Percentiles rank a stretch among this genome's conserved stretches.
phyloP scores from a whole-genome alignment of 1,284 basidiomycete species.

The Kwoniella shivajii region DNA sequence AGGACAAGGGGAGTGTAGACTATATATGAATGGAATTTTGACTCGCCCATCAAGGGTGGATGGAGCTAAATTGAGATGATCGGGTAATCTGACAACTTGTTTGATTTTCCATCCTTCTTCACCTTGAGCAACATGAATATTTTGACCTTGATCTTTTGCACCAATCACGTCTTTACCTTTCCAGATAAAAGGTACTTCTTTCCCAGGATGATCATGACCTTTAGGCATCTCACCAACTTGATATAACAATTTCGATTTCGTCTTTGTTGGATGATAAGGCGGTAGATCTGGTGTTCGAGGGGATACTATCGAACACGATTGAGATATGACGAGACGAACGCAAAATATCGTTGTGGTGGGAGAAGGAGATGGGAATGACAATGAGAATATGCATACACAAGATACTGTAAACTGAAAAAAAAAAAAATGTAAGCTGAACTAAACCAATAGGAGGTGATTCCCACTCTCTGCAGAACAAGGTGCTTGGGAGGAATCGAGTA shows the following conservation, averaged over 20 bases:
- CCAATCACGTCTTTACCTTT: constrained; percentile 38
- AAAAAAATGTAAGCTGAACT: background rate
- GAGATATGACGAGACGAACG: constrained; percentile 44
- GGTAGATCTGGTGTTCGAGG: constrained; percentile 45
- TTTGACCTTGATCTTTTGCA: background rate
- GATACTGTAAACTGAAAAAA: constrained; percentile 48
- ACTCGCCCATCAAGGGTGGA: constrained; percentile 48
- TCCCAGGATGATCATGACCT: constrained; percentile 32
- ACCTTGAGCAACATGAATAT: no score
- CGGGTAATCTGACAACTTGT: constrained; percentile 46
- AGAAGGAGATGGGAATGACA: constrained; percentile 39
- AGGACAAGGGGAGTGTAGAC: background rate
- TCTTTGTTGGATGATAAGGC: constrained; percentile 33
- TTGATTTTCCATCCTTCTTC: constrained; percentile 37
- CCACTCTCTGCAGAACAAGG: no score
- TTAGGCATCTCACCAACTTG: constrained; percentile 39
- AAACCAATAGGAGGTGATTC: no score
- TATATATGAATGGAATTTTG: background rate
- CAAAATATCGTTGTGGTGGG: constrained; percentile 47
- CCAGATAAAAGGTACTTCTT: constrained; percentile 38
- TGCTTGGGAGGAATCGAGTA: background rate
- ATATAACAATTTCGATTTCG: constrained; percentile 39
- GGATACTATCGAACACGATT: constrained; percentile 42
- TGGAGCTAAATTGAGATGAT: constrained; percentile 49
- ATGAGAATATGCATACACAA: constrained; percentile 36